Evolutionary conservation across 164 flowering plant species (phyloP).

Genomic region (Paratinospora sagittata): DNA sequence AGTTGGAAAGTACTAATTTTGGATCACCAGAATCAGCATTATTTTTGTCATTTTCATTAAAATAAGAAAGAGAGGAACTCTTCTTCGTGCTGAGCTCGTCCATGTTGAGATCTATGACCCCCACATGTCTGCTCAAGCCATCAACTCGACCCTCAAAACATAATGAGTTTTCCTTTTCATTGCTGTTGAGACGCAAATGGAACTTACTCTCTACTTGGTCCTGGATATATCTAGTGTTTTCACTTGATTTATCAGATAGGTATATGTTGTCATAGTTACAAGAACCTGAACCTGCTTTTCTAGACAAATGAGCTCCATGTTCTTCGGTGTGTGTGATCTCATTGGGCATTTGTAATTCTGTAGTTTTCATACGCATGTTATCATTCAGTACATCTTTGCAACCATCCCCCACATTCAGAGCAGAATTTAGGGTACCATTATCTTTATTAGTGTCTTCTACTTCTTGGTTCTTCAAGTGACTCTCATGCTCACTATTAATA

Average conservation of each 20-base stretch:
- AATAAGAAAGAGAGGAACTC: conserved; percentile 8
- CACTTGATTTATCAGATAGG: background rate
- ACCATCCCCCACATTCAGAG: conserved; percentile 9
- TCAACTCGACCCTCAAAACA: conserved; percentile 21
- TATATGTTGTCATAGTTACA: background rate
- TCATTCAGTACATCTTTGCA: background rate
- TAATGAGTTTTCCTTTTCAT: conserved; percentile 25
- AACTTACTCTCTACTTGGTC: conserved; percentile 1
- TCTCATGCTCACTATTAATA: background rate
- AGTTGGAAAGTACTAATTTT: background rate
- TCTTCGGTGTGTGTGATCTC: conserved; percentile 8
- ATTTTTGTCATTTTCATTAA: conserved; percentile 5
- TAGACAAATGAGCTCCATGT: background rate
- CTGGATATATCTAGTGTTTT: background rate
- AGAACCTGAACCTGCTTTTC: conserved; percentile 10
- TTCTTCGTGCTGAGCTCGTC: conserved; percentile 15
- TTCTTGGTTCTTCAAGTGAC: background rate
- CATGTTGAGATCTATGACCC: conserved; percentile 9
- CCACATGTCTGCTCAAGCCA: conserved; percentile 17
- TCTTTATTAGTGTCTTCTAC: background rate
- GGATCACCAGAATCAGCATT: background rate
- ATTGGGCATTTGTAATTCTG: conserved; percentile 2
- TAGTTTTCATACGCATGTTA: background rate
- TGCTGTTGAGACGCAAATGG: background rate
- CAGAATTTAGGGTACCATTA: conserved; percentile 27